Evolutionary conservation across 169 alveolate genomes (phyloP).

Genomic region (Plasmodium vinckei): DNA sequence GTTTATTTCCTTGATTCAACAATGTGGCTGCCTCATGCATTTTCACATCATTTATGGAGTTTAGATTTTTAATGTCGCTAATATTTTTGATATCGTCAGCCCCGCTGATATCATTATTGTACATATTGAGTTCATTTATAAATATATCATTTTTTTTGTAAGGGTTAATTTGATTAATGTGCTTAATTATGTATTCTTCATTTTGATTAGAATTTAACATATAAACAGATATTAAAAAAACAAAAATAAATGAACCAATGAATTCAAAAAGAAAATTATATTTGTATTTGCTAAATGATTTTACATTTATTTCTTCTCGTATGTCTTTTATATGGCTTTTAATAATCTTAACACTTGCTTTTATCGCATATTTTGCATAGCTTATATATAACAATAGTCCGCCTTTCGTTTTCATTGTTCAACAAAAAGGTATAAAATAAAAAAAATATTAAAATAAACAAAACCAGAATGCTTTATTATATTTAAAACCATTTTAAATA

Average conservation of each 20-base stretch:
- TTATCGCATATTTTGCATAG: slow-evolving; percentile 15
- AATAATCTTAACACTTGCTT: slow-evolving; percentile 10
- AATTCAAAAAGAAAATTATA: slow-evolving; percentile 68
- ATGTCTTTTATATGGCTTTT: slow-evolving; percentile 49
- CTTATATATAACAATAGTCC: slow-evolving; percentile 19
- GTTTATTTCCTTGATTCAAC: slow-evolving; percentile 15
- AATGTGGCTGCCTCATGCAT: slow-evolving; percentile 7
- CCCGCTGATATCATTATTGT: slow-evolving; percentile 41
- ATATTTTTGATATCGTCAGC: slow-evolving; percentile 10
- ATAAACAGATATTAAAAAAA: slow-evolving; percentile 55
- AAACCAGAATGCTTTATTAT: too few relatives aligned
- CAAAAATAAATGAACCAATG: slow-evolving; percentile 71
- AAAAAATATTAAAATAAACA: neutral
- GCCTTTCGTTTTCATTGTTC: slow-evolving; percentile 53
- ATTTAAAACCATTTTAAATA: too few relatives aligned
- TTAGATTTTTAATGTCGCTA: neutral
- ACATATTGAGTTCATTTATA: slow-evolving; percentile 22
- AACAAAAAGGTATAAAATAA: neutral
- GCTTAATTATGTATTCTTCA: slow-evolving; percentile 66
- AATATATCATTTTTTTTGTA: slow-evolving; percentile 47
- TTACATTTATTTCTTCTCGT: slow-evolving; percentile 63
- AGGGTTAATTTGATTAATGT: slow-evolving; percentile 48
- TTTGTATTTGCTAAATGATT: slow-evolving; percentile 65
- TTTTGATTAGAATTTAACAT: slow-evolving; percentile 62
- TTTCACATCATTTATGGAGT: neutral